Evolutionary conservation across 371 early-diverging fungal species (phyloP).

Genomic region (Haplosporangium sp.): DNA sequence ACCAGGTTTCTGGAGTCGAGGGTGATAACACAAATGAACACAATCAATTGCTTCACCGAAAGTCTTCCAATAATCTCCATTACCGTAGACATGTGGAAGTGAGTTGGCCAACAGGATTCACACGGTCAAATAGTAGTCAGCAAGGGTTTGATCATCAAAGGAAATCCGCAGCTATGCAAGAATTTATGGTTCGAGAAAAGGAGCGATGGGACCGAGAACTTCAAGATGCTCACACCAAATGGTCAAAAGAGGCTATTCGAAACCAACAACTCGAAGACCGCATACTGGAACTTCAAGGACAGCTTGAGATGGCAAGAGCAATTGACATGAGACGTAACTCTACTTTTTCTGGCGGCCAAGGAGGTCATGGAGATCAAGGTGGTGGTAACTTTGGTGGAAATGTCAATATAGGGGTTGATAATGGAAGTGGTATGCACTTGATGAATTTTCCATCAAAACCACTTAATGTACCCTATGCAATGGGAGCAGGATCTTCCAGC

Average conservation of each 20-base stretch:
- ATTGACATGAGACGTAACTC: conserved; percentile 22
- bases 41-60: conserved; percentile 8
- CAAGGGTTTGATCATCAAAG: conserved; percentile 34
- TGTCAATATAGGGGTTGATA: neutral
- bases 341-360: conserved; percentile 1
- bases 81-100: conserved; percentile 6
- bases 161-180: conserved; percentile 32
- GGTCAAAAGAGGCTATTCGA: conserved; percentile 38
- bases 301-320: conserved; percentile 40
- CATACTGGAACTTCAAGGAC: conserved; percentile 43
- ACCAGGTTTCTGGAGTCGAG: neutral
- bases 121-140: conserved; percentile 33
- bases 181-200: conserved; percentile 47
- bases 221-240: conserved; percentile 39
- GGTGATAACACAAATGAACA: neutral
- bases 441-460: conserved; percentile 19
- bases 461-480: conserved; percentile 19
- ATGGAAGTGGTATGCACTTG: neutral
- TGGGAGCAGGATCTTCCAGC: neutral
- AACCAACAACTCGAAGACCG: conserved; percentile 49
- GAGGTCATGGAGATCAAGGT: conserved; percentile 1
- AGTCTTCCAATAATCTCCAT: conserved; percentile 7
- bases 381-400: neutral
- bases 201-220: conserved; percentile 52
- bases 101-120: conserved; percentile 24